Conservation (phyloP, 2,329 filamentous ascomycete species). For the Penicillium hesseltinei region DNA sequence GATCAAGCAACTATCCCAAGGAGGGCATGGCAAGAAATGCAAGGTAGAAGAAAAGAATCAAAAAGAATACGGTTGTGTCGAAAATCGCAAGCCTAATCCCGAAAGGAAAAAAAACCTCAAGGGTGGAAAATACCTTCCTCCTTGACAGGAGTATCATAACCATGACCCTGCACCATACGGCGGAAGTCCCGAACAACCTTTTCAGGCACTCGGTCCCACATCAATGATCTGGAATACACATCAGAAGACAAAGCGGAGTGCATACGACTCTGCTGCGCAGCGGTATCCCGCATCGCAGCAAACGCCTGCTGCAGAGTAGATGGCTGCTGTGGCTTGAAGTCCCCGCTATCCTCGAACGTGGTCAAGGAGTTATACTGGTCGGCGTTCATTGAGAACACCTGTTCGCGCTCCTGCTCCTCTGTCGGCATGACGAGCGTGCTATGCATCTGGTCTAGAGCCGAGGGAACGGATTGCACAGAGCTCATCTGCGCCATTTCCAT, state of each 20-base stretch:
- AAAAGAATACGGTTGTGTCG: not conserved
- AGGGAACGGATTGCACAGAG: constrained; percentile 27
- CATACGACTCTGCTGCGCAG: constrained; percentile 58
- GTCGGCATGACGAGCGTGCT: constrained; percentile 70
- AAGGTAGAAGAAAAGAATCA: not conserved
- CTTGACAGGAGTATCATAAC: constrained; percentile 51
- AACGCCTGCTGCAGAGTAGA: constrained; percentile 62
- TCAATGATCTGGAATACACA: constrained; percentile 85
- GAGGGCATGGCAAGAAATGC: not conserved
- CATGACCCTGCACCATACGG: constrained; percentile 78
- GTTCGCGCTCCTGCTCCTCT: constrained; percentile 81
- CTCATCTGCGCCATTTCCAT: constrained; percentile 43
- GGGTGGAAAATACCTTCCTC: constrained; percentile 28
- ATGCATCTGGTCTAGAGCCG: constrained; percentile 62
- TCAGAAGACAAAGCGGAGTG: constrained; percentile 60
- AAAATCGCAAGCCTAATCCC: not conserved
- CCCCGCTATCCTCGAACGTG: constrained; percentile 58
- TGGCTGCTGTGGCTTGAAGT: constrained; percentile 41
- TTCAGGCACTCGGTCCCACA: constrained; percentile 90
- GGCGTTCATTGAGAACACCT: constrained; percentile 80
- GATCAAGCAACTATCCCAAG: not conserved
- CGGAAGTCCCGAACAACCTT: constrained; percentile 92
- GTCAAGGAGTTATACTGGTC: constrained; percentile 86
- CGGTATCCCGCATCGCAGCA: constrained; percentile 69
- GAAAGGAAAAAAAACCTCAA: not conserved